Base-by-base conservation (phyloP, 177 flowering plant genomes). In the Vitis hybrid region DNA sequence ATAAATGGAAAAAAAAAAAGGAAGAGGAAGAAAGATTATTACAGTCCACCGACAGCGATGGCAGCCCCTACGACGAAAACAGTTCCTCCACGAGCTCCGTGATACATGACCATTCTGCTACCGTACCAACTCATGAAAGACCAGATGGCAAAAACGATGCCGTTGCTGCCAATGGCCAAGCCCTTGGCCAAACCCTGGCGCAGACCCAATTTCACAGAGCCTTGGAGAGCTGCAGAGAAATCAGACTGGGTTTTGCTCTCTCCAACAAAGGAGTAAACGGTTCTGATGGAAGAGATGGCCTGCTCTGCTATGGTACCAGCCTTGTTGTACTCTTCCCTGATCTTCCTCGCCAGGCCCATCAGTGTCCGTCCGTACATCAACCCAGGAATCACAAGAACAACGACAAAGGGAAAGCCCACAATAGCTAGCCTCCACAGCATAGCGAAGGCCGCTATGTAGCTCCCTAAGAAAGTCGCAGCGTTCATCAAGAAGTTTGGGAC, bases 401-500 rank as follows among this genome's bases (percentile, higher is more conserved):
- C 49, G 2, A 83, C 73, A 59, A 89, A 90, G 0, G 99, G 98
- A 34, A 90, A 81, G 3, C 88, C 92, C 55, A 89, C 99, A 1
- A 91, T 39, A 1, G 98, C 91, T 51, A 92, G 67, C 51, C 85
- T 86, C 98, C 98, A 91, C 59, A 88, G 60, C 78, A 94, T 50
- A 17, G 82, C 0, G 49, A 93, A 87, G 3, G 86, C 91, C 3
- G 72, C 87, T 0, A 87, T 2, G 70, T 90, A 90, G 72, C 89
- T 68, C n/a, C 95, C 95, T 2, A 80, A 1, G 68, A 94, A 91
- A 10, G 83, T 77, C 0, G 92, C 56, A 1, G 69, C 48, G 72
- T 92, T 91, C 97, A 91, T 91, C 80, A 92, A 65, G 67, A 94
- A 89, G 59, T 89, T 87, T 14, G 98, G 97, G 0, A 94, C 80